Base-by-base conservation (phyloP, 1,284 basidiomycete species). In the Rhodofomes roseus region DNA sequence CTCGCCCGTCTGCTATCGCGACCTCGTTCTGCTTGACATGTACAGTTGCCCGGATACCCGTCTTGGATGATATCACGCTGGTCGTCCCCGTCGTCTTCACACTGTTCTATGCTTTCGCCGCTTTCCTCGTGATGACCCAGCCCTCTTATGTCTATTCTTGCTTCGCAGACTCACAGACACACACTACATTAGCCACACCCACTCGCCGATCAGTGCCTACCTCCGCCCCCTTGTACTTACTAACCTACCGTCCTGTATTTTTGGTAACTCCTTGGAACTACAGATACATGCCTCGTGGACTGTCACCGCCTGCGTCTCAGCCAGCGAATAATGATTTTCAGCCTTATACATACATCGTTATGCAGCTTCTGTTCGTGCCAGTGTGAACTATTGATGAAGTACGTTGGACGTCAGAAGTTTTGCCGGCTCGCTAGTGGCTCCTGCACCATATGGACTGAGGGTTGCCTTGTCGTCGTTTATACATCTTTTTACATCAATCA, bases 231-330 rank as follows among this genome's bases (percentile, higher is more conserved):
- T 37, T 52, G 50, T 52, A 52, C 50, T 36, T 52, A 36, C 50
- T 52, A 52, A 52, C 31, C 29, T 52, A 52, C 34, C 22, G 50
- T 36, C 50, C 20, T 52, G 50, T 52, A 52, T 52, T 52, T 52
- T 52, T 52, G 50, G 50, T 48, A 48, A 22, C 20, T 18, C 31
- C 34, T 18, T 52, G 50, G 50, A 34, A 36, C 16, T 52, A 52
- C 22, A 31, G 31, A 2, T 52, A 9, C 29, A 39, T 34, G 31
- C 4, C 31, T 34, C 31, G 11, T 34, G 31, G 31, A 34, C 31
- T 11, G 31, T 5, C 31, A 34, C 31, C 11, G 31, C 31, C 31
- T 34, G 31, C 11, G 31, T 4, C 31, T 34, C 11, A 4, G 31
- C 11, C 31, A 34, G 31, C 31, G 31, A 34, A 11, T 11, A 4